phyloP scores from a whole-genome alignment of 257 asterid species.

The Solanum piurae region DNA sequence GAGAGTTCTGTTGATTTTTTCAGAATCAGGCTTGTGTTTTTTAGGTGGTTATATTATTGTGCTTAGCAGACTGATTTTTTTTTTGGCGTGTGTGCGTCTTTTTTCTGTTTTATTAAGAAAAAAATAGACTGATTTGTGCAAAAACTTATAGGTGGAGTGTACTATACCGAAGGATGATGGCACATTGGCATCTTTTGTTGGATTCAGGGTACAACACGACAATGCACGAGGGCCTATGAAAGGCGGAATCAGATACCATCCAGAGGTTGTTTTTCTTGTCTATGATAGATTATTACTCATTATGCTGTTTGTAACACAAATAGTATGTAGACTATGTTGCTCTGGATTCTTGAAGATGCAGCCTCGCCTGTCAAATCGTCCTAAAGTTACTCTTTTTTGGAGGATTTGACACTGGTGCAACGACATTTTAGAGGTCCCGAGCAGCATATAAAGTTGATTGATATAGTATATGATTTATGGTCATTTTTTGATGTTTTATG shows the following conservation, averaged over 20 bases:
- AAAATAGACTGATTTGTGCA: neutral
- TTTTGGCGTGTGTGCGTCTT: neutral
- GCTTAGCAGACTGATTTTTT: neutral
- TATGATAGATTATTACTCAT: neutral
- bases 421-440: neutral
- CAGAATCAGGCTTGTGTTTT: neutral
- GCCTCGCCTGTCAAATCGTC: neutral
- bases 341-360: neutral
- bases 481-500: neutral
- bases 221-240: constrained; percentile 97
- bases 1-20: neutral
- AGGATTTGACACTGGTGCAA: neutral
- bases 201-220: constrained; percentile 89
- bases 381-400: neutral
- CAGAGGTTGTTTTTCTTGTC: constrained; percentile 39
- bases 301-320: neutral
- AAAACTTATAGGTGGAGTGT: constrained; percentile 66
- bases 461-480: neutral
- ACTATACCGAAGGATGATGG: constrained; percentile 96
- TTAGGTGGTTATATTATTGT: neutral
- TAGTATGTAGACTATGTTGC: neutral
- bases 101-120: neutral
- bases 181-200: constrained; percentile 70
- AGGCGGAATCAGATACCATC: constrained; percentile 97
- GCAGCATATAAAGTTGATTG: neutral